Evolutionary conservation across 1,139 yeast species (phyloP), one percentile per base, ranked within the genome.

Genomic region (Candida buenavistaensis): DNA sequence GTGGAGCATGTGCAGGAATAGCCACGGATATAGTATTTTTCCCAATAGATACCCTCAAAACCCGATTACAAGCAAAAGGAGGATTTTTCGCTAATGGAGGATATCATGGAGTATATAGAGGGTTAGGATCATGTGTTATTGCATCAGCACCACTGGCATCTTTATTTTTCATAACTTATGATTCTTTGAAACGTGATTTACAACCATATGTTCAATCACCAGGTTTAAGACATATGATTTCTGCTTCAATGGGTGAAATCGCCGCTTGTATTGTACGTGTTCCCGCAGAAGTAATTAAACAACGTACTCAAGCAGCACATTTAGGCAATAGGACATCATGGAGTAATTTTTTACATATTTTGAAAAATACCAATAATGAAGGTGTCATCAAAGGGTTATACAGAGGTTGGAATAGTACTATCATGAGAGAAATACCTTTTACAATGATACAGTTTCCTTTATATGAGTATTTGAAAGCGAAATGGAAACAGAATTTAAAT

Each of bases 71-170:
- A 57, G 97, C 98, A 22, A 80, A 81, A 53, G 97, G 96, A 20
- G 98, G 98, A 0, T 90, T 92, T 52, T 86, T 88, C 57, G 68
- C 62, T 14, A 92, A 90, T 59, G 98, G 98, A 17, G 98, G 96
- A 2, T 92, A 92, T 77, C 68, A 62, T 35, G 97, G 97, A 0
- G 82, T 94, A 11, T 92, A 92, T 52, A 72, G 83, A 45, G 99
- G 99, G 1, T 68, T 92, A 7, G 97, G 97, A 2, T 84, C 96
- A 30, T 92, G 96, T 14, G 84, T 92, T 16, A 82, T 90, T 14
- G 98, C 97, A 0, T 85, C 95, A 35, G 97, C 98, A 0, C 99
- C 99, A 0, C 74, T 84, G 34, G 97, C 97, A 0, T 75, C 97
- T 7, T 64, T 92, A 26, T 92, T 92, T 54, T 92, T 92, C 57